Evolutionary conservation across 2,329 filamentous ascomycete genomes (phyloP).

Genomic region (Botryotinia globosa): DNA sequence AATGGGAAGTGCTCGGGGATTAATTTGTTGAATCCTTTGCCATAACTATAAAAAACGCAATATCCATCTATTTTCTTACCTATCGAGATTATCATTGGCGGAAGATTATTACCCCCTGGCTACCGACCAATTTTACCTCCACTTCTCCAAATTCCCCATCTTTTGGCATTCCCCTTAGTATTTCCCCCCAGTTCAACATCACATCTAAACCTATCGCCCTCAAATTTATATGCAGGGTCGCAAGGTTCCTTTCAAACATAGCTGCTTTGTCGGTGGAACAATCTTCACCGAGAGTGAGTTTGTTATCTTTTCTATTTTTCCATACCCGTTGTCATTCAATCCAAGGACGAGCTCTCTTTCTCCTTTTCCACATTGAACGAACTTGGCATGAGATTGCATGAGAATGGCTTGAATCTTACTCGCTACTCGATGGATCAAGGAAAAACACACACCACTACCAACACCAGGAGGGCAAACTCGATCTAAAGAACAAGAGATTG

Average conservation of each 20-base stretch:
- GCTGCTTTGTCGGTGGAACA: slow-evolving; percentile 21
- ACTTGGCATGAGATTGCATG: background rate
- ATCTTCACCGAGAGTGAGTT: slow-evolving; percentile 18
- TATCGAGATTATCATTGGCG: slow-evolving; percentile 12
- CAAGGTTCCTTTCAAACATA: background rate
- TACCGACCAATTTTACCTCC: slow-evolving; percentile 16
- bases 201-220: slow-evolving; percentile 5
- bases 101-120: slow-evolving; percentile 20
- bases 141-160: slow-evolving; percentile 23
- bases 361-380: background rate
- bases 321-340: background rate
- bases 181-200: slow-evolving; percentile 5
- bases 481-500: background rate
- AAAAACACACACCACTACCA: background rate
- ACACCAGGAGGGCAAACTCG: background rate
- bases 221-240: slow-evolving; percentile 16
- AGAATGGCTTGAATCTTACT: background rate
- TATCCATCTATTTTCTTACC: slow-evolving; percentile 4
- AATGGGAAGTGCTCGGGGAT: background rate
- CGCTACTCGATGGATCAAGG: background rate
- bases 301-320: slow-evolving; percentile 17
- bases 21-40: background rate
- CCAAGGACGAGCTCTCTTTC: background rate
- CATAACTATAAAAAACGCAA: background rate
- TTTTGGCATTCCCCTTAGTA: slow-evolving; percentile 13